Evolutionary conservation across 164 flowering plant genomes (phyloP), one percentile per base, ranked within the genome.

Genomic region (Stephania japonica): DNA sequence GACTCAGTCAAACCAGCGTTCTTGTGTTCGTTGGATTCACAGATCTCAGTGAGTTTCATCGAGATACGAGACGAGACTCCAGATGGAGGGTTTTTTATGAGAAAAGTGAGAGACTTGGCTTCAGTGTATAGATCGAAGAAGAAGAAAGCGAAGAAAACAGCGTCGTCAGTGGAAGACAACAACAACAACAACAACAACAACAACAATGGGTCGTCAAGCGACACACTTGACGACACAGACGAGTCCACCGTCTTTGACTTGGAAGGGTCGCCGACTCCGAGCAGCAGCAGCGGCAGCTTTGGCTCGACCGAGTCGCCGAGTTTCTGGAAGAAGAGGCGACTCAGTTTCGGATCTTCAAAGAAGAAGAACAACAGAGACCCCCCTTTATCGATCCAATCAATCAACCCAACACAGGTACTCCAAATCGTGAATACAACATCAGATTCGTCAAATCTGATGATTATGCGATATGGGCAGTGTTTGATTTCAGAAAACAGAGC

Each of bases 111-210:
- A 4, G 9, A 18, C 64, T 59, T 59, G 64, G 21, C 64, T 14
- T 4, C 59, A 10, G 64, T 7, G 7, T 59, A n/a, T 59, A 24
- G 23, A 59, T 59, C 23, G 64, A 21, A 59, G 25, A 59, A 59
- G 64, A 59, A n/a, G 64, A 59, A 59, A 21, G 64, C 64, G 64
- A 59, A 59, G 64, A 59, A n/a, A 24, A 59, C 64, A 16, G 16
- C 0, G 4, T 13, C 8, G 12, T 8, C 16, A 47, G 53, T 9
- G 24, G 23, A 59, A n/a, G 64, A 6, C 6, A 59, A 18, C 21
- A 24, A 59, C n/a, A 24, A 59, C 21, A 10, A 50, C n/a, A 24
- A 59, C 21, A 10, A 6, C 6, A 59, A 18, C 21, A 24, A 59
- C n/a, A 24, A 59, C 21, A 10, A 50, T 13, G 64, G 19, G 64